Evolutionary conservation across 371 early-diverging fungal species (phyloP).

Genomic region (Mortierella sp.): DNA sequence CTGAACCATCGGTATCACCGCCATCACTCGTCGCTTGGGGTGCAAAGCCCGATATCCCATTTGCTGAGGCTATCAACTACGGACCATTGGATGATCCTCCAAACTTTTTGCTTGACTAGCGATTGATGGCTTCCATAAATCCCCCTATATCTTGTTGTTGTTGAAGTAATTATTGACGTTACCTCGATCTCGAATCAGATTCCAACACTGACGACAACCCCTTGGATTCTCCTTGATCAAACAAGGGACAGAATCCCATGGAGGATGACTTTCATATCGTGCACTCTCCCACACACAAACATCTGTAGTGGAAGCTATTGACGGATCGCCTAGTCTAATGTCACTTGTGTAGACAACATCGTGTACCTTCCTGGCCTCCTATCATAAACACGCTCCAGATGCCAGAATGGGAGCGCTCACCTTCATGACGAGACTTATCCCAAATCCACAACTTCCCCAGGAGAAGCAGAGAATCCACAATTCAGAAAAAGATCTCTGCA

Average conservation of each 20-base stretch:
- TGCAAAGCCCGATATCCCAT: background rate
- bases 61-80: no score
- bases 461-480: constrained; percentile 19
- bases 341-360: background rate
- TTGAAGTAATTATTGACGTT: no score
- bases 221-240: constrained; percentile 23
- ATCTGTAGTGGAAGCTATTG: background rate
- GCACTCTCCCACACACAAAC: background rate
- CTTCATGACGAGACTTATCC: constrained; percentile 19
- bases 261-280: constrained; percentile 1
- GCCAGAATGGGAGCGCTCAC: constrained; percentile 13
- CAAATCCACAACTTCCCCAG: constrained; percentile 17
- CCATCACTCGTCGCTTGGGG: constrained; percentile 2
- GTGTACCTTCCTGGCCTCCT: background rate
- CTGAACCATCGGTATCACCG: background rate
- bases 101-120: constrained; percentile 16
- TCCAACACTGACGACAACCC: constrained; percentile 1
- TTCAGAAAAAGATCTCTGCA: constrained; percentile 22
- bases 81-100: constrained; percentile 25
- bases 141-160: constrained; percentile 10
- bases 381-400: constrained; percentile 14
- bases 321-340: no score
- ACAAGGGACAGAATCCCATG: constrained; percentile 41
- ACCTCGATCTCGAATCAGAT: background rate
- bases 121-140: constrained; percentile 5